A percentile compares a stretch with the other conserved stretches of the same genome.
Evolutionary conservation across 176 grass and related monocot genomes (phyloP).

Genomic region (Carex kokanica): DNA sequence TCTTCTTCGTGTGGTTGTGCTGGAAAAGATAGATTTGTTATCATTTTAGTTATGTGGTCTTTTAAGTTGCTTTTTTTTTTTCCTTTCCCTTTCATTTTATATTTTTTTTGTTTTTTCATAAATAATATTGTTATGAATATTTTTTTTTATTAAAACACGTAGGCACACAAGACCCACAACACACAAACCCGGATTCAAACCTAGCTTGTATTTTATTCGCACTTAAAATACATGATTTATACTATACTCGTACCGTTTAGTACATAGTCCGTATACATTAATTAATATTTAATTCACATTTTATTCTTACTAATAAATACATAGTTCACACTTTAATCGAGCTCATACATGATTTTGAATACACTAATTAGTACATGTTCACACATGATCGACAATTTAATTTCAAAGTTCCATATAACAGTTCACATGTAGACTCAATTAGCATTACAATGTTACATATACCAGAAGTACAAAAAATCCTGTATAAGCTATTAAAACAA

Average conservation of each 20-base stretch:
- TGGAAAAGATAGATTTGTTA: not conserved
- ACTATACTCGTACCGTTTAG: not conserved
- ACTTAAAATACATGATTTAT: no score
- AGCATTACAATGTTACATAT: not conserved
- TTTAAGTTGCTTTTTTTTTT: not conserved
- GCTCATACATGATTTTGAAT: not conserved
- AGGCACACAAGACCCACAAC: no score
- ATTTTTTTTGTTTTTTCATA: no score
- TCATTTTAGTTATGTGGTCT: not conserved
- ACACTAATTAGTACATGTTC: not conserved
- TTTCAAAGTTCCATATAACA: no score
- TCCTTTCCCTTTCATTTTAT: not conserved
- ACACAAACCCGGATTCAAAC: no score
- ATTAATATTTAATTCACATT: not conserved
- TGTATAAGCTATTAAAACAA: not conserved
- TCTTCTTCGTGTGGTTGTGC: not conserved
- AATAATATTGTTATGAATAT: no score
- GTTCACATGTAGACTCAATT: not conserved
- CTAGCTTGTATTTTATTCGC: not conserved
- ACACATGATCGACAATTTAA: no score
- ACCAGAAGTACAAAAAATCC: not conserved
- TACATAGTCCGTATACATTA: not conserved
- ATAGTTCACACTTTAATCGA: not conserved
- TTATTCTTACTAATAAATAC: not conserved
- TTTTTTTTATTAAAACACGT: no score